Percentiles rank a stretch among this genome's conserved stretches.
Conservation (phyloP, 257 asterid genomes). For the Vinca minor region DNA sequence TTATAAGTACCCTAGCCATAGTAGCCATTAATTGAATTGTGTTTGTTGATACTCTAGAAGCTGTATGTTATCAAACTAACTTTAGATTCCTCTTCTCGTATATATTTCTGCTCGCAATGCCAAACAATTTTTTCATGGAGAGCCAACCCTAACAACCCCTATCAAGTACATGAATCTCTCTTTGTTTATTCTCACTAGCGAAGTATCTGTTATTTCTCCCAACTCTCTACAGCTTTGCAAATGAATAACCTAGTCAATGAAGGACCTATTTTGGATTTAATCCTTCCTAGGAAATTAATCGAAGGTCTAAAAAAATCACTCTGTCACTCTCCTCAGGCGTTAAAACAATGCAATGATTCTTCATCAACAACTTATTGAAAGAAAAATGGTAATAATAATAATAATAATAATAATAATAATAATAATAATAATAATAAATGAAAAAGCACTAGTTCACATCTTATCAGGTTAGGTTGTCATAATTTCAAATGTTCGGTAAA, state of each 20-base stretch:
- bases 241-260: too few species aligned
- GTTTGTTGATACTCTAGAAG: not conserved
- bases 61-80: not conserved
- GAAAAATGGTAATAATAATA: not conserved
- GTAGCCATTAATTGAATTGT: not conserved
- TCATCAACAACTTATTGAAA: not conserved
- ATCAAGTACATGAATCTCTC: not conserved
- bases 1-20: not conserved
- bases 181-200: not conserved
- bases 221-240: not conserved
- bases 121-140: not conserved
- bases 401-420: too few species aligned
- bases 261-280: too few species aligned
- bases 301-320: too few species aligned
- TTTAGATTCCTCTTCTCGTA: not conserved
- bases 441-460: not conserved
- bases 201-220: not conserved
- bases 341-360: not conserved
- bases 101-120: too few species aligned
- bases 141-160: not conserved
- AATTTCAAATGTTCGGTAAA: not conserved
- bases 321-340: not conserved
- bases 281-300: too few species aligned
- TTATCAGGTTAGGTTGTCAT: not conserved
- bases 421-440: not conserved